Base-by-base conservation (phyloP, 2,329 filamentous ascomycete genomes). In the Aphanocladium album region DNA sequence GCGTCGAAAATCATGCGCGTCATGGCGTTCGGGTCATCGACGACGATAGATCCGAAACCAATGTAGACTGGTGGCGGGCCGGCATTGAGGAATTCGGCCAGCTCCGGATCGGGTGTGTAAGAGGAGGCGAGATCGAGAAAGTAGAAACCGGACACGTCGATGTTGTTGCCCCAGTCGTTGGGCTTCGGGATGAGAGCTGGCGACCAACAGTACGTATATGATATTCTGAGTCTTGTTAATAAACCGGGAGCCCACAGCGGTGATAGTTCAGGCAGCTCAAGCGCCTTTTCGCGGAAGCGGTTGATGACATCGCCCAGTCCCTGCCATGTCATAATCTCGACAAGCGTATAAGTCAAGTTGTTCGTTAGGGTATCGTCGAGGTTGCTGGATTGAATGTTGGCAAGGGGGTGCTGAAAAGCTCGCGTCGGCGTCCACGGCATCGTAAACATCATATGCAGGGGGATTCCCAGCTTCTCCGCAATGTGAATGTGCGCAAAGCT, bases 311-410 rank as follows among this genome's bases (percentile, higher is more conserved):
- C 93, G 41, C 93, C 93, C 4, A 96, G 77, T 0, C 91, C 92
- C 74, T 96, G 91, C 91, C 91, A 96, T 12, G 92, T 93, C 81
- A 96, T 86, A 83, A 96, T 90, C 66, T 96, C 92, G 2, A 96
- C 89, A 21, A 96, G 78, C 0, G 88, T 86, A 68, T 96, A 96
- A 0, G 89, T 90, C 60, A 96, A 80, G 69, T 90, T 93, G 67
- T 95, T 96, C 1, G 90, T 89, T 62, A 91, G 81, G n/a, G 84
- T 84, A 5, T 85, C 80, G 67, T 95, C 90, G 1, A 89, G 88
- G 66, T 91, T 91, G 0, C 87, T 85, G 1, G 85, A 86, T 64
- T 90, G 83, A 60, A 96, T 87, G 64, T 95, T 93, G 0, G 91
- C 91, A 25, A 96, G 78, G 0, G 92, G 92, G 67, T 96, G 92